phyloP scores from a whole-genome alignment of 495 filamentous ascomycete genomes.

The Pseudoneurospora amorphoporcata region DNA sequence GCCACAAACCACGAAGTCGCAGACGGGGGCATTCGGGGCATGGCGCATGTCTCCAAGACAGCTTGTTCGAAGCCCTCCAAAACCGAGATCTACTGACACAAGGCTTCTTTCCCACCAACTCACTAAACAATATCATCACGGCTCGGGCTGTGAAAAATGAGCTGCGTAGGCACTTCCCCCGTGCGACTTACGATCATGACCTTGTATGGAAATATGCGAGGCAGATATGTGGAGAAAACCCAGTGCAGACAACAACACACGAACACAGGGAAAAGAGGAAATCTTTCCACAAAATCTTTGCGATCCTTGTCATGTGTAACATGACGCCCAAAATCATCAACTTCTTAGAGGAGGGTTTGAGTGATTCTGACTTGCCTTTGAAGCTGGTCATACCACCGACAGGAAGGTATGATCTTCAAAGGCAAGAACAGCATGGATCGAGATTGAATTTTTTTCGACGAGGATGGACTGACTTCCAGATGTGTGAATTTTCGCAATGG shows the following conservation, averaged over 20 bases:
- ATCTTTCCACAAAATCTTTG: constrained; percentile 12
- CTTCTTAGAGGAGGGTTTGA: constrained; percentile 11
- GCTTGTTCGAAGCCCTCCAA: constrained; percentile 1
- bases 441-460: no score
- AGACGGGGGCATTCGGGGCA: background rate
- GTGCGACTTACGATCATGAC: background rate
- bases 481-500: constrained; percentile 4
- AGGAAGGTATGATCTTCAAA: background rate
- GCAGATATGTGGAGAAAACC: background rate
- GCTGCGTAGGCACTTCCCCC: background rate
- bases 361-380: constrained; percentile 12
- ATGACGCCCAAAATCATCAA: background rate
- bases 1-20: background rate
- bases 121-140: constrained; percentile 3
- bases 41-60: background rate
- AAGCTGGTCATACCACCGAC: constrained; percentile 2
- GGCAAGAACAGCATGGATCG: background rate
- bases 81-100: background rate
- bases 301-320: constrained; percentile 14
- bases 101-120: constrained; percentile 6
- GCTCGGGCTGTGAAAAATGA: constrained; percentile 1
- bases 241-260: background rate
- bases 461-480: background rate
- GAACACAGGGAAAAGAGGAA: no score
- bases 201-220: background rate